Evolutionary conservation across 768 basidiomycete genomes (phyloP), one percentile per base, ranked within the genome.

Genomic region (Terana coerulea): DNA sequence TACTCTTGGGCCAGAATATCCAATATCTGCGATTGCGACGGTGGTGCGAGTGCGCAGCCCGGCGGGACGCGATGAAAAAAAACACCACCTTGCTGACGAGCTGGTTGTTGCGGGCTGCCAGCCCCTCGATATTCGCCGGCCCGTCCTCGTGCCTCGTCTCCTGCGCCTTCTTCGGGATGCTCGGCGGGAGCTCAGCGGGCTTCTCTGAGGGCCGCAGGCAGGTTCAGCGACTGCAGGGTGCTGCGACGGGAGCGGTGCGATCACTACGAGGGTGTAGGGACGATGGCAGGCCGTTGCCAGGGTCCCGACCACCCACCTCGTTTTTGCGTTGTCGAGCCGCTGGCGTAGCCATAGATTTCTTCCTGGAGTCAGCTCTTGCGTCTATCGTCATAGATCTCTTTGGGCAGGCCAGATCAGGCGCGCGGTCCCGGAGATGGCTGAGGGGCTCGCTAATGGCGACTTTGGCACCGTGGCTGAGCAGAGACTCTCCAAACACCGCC

Each of bases 181-280:
- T 91, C 0, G 93, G 88, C 6, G 95, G 95, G 14, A 98, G 75
- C 15, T 93, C 91, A 22, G 91, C 78, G 1, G 90, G 90, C 22
- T 85, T 77, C 61, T 95, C 92, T 2, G 22, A 97, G 75, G 0
- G 91, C 76, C 1, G 89, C 83, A 6, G 94, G 95, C 14, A 97
- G 78, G 61, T 90, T 89, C 40, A 91, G 74, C 1, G 72, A 76
- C 58, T 80, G 82, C 14, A 95, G 68, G 5, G 78, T 75, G 41
- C 90, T 93, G 61, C 26, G 30, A 31, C 4, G 21, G 34, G 17
- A 40, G n/a, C 22, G 3, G 28, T 37, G 59, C 26, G 61, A 52
- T 24, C 17, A 54, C 30, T 25, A 34, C 29, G 3, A 5, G 12
- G 21, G 26, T 14, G 22, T 17, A 30, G 12, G 25, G n/a, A 21